Evolutionary conservation across 208 protist species (phyloP).

Genomic region (Wallacemonas sp.): DNA sequence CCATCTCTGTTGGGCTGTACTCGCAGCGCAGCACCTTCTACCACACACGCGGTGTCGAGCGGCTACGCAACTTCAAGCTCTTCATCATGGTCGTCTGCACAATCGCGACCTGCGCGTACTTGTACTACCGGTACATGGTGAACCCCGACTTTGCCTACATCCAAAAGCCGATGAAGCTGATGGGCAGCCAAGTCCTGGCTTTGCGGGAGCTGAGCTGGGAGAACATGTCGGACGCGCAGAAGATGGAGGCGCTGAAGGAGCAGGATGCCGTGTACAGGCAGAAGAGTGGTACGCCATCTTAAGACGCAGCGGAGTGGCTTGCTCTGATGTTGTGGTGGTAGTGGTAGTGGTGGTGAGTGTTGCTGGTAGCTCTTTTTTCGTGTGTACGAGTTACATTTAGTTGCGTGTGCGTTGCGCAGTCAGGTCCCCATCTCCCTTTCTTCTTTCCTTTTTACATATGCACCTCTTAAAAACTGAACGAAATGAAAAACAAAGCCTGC

Average conservation of each 20-base stretch:
- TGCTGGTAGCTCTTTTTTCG: too few species aligned
- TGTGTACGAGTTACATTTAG: too few species aligned
- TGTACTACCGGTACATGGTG: constrained; percentile 91
- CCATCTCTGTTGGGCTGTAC: constrained; percentile 81
- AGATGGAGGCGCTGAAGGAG: constrained; percentile 20
- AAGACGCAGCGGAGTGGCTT: too few species aligned
- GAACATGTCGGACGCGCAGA: constrained; percentile 38
- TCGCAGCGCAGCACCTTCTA: constrained; percentile 87
- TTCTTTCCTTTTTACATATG: too few species aligned
- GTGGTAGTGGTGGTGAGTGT: too few species aligned
- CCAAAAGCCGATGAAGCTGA: constrained; percentile 63
- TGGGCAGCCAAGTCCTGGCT: constrained; percentile 72
- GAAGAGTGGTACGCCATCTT: too few species aligned
- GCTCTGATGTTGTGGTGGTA: too few species aligned
- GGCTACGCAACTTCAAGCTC: constrained; percentile 85
- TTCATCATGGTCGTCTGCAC: constrained; percentile 68
- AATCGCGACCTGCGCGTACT: constrained; percentile 59
- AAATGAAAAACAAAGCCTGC: too few species aligned
- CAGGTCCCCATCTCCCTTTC: too few species aligned
- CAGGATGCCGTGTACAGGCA: constrained; percentile 5
- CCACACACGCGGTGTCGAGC: constrained; percentile 83
- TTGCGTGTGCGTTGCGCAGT: too few species aligned
- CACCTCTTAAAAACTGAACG: too few species aligned
- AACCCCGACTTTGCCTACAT: constrained; percentile 85
- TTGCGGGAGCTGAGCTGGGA: constrained; percentile 62